A percentile compares a stretch with the other conserved stretches of the same genome.
Evolutionary conservation across 1,284 basidiomycete genomes (phyloP).

Genomic region (Cutaneotrichosporon sp.): DNA sequence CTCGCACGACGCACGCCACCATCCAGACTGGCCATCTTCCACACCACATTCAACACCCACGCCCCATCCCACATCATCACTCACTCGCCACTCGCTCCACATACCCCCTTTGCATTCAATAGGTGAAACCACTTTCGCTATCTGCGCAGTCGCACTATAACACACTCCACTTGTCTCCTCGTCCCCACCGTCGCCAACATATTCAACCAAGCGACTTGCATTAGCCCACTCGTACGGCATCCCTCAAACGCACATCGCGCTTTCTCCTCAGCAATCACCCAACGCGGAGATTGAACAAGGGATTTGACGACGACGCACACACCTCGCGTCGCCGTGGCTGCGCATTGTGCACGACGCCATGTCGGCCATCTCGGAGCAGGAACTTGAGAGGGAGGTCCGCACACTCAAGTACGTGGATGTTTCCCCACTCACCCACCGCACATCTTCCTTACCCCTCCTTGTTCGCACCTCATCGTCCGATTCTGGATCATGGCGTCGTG

Average conservation of each 20-base stretch:
- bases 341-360: conserved; percentile 20
- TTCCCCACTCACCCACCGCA: background rate
- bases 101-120: background rate
- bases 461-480: background rate
- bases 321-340: conserved; percentile 10
- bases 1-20: background rate
- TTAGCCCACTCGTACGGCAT: background rate
- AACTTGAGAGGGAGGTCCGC: conserved; percentile 82
- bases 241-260: conserved; percentile 4
- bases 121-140: background rate
- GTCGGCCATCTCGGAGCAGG: conserved; percentile 61
- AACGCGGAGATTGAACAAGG: background rate
- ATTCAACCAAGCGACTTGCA: background rate
- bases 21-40: background rate
- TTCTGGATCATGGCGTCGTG: background rate
- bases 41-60: background rate
- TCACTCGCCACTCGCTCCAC: background rate
- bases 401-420: conserved; percentile 59
- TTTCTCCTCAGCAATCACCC: background rate
- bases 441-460: background rate
- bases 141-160: background rate
- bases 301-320: conserved; percentile 10
- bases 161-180: background rate
- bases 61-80: background rate
- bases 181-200: background rate